Evolutionary conservation across 352 stramenopile genomes (phyloP), one percentile per base, ranked within the genome.

Genomic region (Phytophthora megakarya): DNA sequence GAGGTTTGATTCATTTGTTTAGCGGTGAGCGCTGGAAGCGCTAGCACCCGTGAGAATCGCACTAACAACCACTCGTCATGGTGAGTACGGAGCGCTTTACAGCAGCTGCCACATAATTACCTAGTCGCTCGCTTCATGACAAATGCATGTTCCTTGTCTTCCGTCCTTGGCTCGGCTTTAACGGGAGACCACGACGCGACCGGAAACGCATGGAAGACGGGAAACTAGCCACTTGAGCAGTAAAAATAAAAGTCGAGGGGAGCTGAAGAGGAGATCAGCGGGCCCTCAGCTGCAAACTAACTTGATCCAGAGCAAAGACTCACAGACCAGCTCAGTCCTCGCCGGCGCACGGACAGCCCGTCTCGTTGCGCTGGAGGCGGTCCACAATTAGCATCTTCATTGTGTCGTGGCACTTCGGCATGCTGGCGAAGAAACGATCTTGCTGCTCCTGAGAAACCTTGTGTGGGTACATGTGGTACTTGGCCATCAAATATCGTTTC

Each of bases 381-480:
- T 88, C 73, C 8, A 82, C 69, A 35, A 89, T 81, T 19, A 88
- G 66, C 16, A 72, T 79, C 55, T 84, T 82, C 75, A 89, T 81
- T 52, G 79, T 84, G 60, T 89, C 78, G 38, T 80, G 68, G 46
- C 75, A 82, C 54, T 77, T 79, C 8, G 80, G 79, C 67, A 90
- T 83, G 54, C 72, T 78, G 37, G 75, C 74, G 28, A 92, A 90
- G 52, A 88, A 75, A 25, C 76, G 76, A 44, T 80, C 74, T 16
- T 83, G 74, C 35, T 87, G 66, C 54, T 90, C 72, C 25, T 88
- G 67, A n/a, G 75, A 75, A 8, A 90, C 61, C 45, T 90, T 86
- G 77, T 89, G 83, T 28, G 83, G 78, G 48, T 83, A 88, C 80
- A 92, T 86, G 77, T 92, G 83, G 60, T 81, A 90, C 66, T 90